These are phyloP conservation scores for Exophiala calicioides DNA, from an alignment of 2,329 filamentous ascomycete genomes.

Conservation along the genomic window DNA sequence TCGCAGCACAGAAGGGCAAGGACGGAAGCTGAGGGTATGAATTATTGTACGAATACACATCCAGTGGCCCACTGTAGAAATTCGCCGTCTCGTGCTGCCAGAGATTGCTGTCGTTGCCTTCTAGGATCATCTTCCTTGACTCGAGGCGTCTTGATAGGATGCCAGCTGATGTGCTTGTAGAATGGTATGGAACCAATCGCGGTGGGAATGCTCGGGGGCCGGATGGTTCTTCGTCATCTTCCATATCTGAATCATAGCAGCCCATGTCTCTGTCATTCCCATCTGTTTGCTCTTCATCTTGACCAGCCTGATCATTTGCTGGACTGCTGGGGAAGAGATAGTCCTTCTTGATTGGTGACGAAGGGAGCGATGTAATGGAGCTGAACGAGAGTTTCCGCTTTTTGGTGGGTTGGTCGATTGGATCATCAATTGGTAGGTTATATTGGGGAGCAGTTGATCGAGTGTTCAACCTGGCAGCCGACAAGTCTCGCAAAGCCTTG, in stretches of 20 bases:
- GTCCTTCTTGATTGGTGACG: constrained; percentile 39
- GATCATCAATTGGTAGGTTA: neutral
- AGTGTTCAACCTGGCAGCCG: constrained; percentile 31
- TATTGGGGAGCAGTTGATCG: constrained; percentile 5
- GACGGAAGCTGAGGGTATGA: constrained; percentile 47
- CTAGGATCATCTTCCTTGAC: constrained; percentile 14
- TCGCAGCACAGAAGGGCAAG: constrained; percentile 66
- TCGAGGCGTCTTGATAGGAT: constrained; percentile 23
- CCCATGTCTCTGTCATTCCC: constrained; percentile 22
- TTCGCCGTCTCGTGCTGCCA: constrained; percentile 62
- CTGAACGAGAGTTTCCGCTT: constrained; percentile 50
- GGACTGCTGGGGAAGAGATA: constrained; percentile 23
- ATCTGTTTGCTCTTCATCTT: constrained; percentile 9
- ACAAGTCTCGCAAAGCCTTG: constrained; percentile 48
- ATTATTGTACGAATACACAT: constrained; percentile 55
- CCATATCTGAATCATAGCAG: no score
- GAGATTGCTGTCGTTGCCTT: constrained; percentile 22
- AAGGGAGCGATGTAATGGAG: constrained; percentile 48
- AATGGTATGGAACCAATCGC: constrained; percentile 20
- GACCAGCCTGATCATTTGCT: constrained; percentile 1
- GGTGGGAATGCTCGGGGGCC: constrained; percentile 11
- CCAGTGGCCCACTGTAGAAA: constrained; percentile 60
- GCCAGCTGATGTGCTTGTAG: constrained; percentile 17
- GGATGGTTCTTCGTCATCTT: constrained; percentile 12
- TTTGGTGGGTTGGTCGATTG: constrained; percentile 34